Conservation (phyloP, 768 basidiomycete species). For the Aureoboletus auriporus region DNA sequence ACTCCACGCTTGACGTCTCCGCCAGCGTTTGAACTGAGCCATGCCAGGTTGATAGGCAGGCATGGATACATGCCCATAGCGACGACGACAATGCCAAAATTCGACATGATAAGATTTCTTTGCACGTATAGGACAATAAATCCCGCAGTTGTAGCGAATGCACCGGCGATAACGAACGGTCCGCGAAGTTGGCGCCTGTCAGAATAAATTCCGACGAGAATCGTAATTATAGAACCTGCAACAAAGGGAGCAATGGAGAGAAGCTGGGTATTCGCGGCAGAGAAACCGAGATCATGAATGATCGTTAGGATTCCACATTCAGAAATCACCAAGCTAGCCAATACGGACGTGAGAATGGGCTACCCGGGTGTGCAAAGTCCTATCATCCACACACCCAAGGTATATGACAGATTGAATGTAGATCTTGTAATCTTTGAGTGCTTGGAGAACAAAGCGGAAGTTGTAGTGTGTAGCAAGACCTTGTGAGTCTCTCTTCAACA, state of each 20-base stretch:
- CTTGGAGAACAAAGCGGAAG: conserved; percentile 44
- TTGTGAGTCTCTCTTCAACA: conserved; percentile 41
- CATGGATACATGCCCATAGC: conserved; percentile 48
- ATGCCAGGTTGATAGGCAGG: conserved; percentile 42
- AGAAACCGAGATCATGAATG: conserved; percentile 45
- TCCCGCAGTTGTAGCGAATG: conserved; percentile 41
- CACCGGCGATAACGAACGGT: conserved; percentile 42
- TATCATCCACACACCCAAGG: conserved; percentile 30
- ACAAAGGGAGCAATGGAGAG: conserved; percentile 46
- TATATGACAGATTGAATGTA: conserved; percentile 32
- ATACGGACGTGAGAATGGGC: conserved; percentile 1
- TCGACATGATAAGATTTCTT: conserved; percentile 18
- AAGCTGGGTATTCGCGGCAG: conserved; percentile 21
- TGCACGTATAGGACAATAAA: conserved; percentile 42
- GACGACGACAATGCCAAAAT: conserved; percentile 44
- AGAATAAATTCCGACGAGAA: conserved; percentile 37
- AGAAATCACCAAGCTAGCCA: conserved; percentile 28
- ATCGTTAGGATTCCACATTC: conserved; percentile 35
- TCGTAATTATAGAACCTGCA: conserved; percentile 37
- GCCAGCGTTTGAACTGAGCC: conserved; percentile 52
- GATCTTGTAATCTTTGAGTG: conserved; percentile 43
- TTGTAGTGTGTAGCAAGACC: conserved; percentile 43
- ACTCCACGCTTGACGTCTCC: conserved; percentile 50
- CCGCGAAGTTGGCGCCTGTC: conserved; percentile 41
- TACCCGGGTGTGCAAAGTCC: not conserved